Conservation (phyloP, 1,284 basidiomycete species). For the Pseudozyma flocculosa region DNA sequence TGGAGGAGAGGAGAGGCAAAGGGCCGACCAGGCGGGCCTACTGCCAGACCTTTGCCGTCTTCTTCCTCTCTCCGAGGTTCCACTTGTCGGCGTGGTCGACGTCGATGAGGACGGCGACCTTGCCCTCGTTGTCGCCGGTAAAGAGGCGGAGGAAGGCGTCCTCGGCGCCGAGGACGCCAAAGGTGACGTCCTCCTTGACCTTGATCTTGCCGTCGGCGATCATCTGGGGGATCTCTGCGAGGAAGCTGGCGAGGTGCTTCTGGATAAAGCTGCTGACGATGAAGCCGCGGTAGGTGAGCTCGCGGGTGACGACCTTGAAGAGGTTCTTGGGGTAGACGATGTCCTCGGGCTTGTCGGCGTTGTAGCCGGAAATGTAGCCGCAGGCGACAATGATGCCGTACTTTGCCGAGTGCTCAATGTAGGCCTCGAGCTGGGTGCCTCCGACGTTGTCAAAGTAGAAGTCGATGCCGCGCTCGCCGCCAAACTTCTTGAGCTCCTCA, state of each 20-base stretch:
- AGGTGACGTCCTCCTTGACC: conserved; percentile 32
- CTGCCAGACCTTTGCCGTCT: conserved; percentile 25
- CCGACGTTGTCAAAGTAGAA: conserved; percentile 48
- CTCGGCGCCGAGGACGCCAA: conserved; percentile 30
- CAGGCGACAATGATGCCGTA: conserved; percentile 41
- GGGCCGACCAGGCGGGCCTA: too few species aligned
- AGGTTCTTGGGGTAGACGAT: conserved; percentile 36
- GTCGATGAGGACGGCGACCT: conserved; percentile 33
- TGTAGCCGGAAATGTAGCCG: conserved; percentile 40
- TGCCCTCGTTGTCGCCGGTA: conserved; percentile 34
- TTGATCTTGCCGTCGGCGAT: conserved; percentile 32
- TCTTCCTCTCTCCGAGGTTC: conserved; percentile 23
- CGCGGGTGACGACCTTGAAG: conserved; percentile 33
- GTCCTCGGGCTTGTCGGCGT: conserved; percentile 33
- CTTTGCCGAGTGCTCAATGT: conserved; percentile 26
- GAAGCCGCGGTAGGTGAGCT: conserved; percentile 37
- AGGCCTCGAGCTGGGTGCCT: conserved; percentile 38
- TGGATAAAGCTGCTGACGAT: conserved; percentile 23
- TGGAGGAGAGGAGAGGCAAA: too few species aligned
- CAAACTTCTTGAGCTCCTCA: conserved; percentile 30
- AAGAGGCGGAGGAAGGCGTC: conserved; percentile 34
- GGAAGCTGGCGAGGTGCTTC: conserved; percentile 20
- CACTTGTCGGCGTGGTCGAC: conserved; percentile 31
- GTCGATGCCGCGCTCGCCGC: conserved; percentile 31
- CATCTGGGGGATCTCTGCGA: conserved; percentile 28